Evolutionary conservation across 1,139 yeast species (phyloP), one percentile per base, ranked within the genome.

Genomic region (Candida labiduridarum): DNA sequence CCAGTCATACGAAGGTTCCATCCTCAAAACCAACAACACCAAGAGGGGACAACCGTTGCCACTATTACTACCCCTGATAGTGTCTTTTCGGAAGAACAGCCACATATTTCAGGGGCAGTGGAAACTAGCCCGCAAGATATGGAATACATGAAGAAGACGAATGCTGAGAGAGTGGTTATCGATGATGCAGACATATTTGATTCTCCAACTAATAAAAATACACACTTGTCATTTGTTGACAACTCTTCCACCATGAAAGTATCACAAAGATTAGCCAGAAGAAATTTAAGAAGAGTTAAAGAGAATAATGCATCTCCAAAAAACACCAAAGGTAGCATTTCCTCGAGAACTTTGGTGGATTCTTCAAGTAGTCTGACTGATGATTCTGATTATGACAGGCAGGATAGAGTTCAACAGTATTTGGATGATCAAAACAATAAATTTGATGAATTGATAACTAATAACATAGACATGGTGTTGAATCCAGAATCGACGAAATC

Each of bases 401-500:
- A 52, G 25, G 25, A 42, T 33, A 49, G 57, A 36, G 49, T 60
- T 34, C 60, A 64, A 45, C 62, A 63, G 49, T 75, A 71, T 50
- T 58, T 76, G 49, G 62, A 60, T 46, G 78, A 74, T 42, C 80
- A 75, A 54, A 71, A 72, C 55, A 59, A 59, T 38, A 73, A 72
- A 56, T 74, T 74, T 55, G 72, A 73, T 54, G 59, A 63, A 14
- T 63, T 75, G 34, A 74, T 75, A 38, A 61, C 64, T 48, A 65
- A 68, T 27, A 75, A 75, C 54, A 49, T 71, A 27, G 66, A 63
- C 38, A 59, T 56, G 9, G 71, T 68, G 12, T 57, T 67, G 48
- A 55, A 60, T 27, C 61, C 62, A 44, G 66, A 63, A 25, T 19
- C 44, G 11, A 41, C 42, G 18, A 49, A 49, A 22, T 30, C 25